These are phyloP conservation scores for Ophiostoma quercus DNA, from an alignment of 2,329 filamentous ascomycete species.

Conservation along the genomic window DNA sequence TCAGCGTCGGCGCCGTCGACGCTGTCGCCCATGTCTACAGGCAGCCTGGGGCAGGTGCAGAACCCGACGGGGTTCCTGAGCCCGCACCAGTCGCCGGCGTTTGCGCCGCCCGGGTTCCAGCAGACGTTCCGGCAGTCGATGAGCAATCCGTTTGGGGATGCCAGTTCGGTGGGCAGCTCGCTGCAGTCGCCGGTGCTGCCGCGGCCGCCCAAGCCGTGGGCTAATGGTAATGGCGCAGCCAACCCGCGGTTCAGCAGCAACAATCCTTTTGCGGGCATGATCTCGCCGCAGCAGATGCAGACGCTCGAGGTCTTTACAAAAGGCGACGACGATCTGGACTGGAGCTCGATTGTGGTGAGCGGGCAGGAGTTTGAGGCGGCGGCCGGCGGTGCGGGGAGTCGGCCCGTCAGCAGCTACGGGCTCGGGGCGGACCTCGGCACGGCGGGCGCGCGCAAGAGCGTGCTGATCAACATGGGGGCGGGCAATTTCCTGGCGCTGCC, in stretches of 20 bases:
- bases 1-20: slow-evolving; percentile 28
- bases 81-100: slow-evolving; percentile 22
- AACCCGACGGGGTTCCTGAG: slow-evolving; percentile 33
- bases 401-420: slow-evolving; percentile 54
- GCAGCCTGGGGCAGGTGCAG: slow-evolving; percentile 17
- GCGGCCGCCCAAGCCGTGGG: slow-evolving; percentile 29
- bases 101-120: slow-evolving; percentile 20
- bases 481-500: slow-evolving; percentile 53
- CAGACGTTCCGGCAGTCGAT: neutral
- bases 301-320: slow-evolving; percentile 58
- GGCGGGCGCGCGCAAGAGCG: slow-evolving; percentile 49
- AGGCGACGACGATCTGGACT: slow-evolving; percentile 52
- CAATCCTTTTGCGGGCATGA: slow-evolving; percentile 49
- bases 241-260: slow-evolving; percentile 54
- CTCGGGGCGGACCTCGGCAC: slow-evolving; percentile 51
- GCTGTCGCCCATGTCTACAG: slow-evolving; percentile 27
- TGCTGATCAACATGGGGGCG: slow-evolving; percentile 48
- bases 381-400: slow-evolving; percentile 33
- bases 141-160: slow-evolving; percentile 23
- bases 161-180: neutral
- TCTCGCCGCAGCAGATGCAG: slow-evolving; percentile 29
- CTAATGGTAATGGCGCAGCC: slow-evolving; percentile 22
- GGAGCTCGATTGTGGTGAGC: slow-evolving; percentile 52
- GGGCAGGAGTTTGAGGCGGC: slow-evolving; percentile 27
- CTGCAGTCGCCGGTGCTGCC: slow-evolving; percentile 1